Percentiles rank a stretch among this genome's conserved stretches.
Conservation (phyloP, 192 early-diverging fungal species). For the Coemansia sp. region DNA sequence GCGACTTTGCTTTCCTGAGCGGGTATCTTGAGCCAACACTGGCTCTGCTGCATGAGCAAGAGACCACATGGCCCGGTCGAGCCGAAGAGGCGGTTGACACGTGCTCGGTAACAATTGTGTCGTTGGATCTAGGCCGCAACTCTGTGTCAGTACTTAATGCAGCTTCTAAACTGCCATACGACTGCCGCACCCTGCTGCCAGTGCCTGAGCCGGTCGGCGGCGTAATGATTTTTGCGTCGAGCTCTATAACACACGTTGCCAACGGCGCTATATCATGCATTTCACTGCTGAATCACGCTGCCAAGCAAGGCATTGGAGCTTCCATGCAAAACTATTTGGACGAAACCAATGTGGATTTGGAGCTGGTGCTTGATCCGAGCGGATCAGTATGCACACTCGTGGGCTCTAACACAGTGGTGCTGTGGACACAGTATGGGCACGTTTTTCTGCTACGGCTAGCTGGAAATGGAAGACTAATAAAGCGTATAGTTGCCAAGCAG, state of each 20-base stretch:
- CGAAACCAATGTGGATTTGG: constrained; percentile 56
- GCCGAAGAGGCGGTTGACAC: constrained; percentile 61
- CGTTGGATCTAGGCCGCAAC: constrained; percentile 75
- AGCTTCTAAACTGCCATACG: constrained; percentile 77
- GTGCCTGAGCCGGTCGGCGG: constrained; percentile 87
- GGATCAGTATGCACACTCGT: constrained; percentile 65
- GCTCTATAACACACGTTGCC: constrained; percentile 81
- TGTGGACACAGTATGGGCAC: constrained; percentile 72
- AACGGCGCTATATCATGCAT: constrained; percentile 66
- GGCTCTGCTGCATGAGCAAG: constrained; percentile 86
- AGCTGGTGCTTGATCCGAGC: constrained; percentile 64
- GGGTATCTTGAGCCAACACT: constrained; percentile 93
- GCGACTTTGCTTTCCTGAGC: constrained; percentile 87
- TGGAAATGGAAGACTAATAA: constrained; percentile 78
- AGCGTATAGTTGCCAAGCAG: constrained; percentile 62
- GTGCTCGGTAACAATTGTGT: constrained; percentile 75
- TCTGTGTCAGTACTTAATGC: constrained; percentile 81
- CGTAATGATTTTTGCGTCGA: constrained; percentile 74
- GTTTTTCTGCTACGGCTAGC: constrained; percentile 71
- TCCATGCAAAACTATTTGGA: constrained; percentile 56
- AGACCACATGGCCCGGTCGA: constrained; percentile 86
- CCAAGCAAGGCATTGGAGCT: constrained; percentile 70
- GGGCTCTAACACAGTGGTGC: constrained; percentile 67
- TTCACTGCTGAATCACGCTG: constrained; percentile 66
- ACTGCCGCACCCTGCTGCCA: constrained; percentile 66